Base-by-base conservation (phyloP, 2,329 filamentous ascomycete genomes). In the Rutstroemia sp. region DNA sequence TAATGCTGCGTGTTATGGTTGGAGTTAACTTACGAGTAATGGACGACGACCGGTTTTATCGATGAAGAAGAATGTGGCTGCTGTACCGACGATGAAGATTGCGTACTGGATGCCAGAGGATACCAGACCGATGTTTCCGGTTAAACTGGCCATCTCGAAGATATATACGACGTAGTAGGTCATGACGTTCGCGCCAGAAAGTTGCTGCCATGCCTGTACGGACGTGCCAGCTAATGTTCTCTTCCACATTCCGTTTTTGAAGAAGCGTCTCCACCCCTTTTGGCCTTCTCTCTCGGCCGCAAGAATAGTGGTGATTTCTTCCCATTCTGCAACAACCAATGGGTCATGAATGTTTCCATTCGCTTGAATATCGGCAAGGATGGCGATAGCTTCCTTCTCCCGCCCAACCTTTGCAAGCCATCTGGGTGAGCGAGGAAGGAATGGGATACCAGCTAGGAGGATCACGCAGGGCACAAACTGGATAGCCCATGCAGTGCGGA, bases 351-450 rank as follows among this genome's bases (percentile, higher is more conserved):
- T 69, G 56, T 84, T 75, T 4, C 81, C 81, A 1, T 73, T 71
- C 2, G 78, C 81, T 58, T 85, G 82, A 2, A 86, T 75, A 51
- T 77, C 67, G 9, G 80, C 81, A 30, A 86, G 73, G 0, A 75
- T 76, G 39, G 78, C 67, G 8, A 67, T 63, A 16, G 72, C 68
- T 54, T 78, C 74, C 4, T 77, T 74, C 45, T 45, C 48, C 74
- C 73, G 71, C 55, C 75, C 76, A 57, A 76, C 73, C 64, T 75
- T 76, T 41, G 75, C 75, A 2, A 79, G 68, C 76, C 77, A 80
- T 55, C 77, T 71, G 0, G 77, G 78, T 10, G 76, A 79, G 61
- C 77, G 72, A 8, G 77, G 76, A 27, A 79, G 67, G 51, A 76
- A 69, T 7, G 71, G 61, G 4, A 79, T 65, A 4, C 72, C 75